A percentile compares a stretch with the other conserved stretches of the same genome.
Conservation (phyloP, 768 basidiomycete genomes). For the Lentinula detonsa region DNA sequence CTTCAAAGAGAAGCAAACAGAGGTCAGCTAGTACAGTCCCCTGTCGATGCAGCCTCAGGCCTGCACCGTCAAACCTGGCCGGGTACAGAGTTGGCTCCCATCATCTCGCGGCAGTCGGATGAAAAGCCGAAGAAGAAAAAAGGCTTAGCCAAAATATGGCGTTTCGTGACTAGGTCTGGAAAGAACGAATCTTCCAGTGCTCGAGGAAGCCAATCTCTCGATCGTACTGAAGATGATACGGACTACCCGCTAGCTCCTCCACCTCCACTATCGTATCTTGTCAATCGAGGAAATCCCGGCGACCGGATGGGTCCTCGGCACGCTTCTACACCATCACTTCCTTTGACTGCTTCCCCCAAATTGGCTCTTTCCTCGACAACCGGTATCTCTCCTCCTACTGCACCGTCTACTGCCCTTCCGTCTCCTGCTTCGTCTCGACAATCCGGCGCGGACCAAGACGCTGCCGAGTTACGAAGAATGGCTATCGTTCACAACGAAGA, state of each 20-base stretch:
- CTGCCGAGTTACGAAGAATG: slow-evolving; percentile 32
- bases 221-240: slow-evolving; percentile 47
- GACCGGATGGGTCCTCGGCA: slow-evolving; percentile 46
- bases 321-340: slow-evolving; percentile 65
- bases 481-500: slow-evolving; percentile 38
- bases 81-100: slow-evolving; percentile 25
- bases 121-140: slow-evolving; percentile 68
- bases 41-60: slow-evolving; percentile 28
- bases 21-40: slow-evolving; percentile 21
- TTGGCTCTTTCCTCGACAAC: slow-evolving; percentile 40
- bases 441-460: slow-evolving; percentile 52
- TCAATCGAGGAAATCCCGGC: slow-evolving; percentile 50
- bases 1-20: slow-evolving; percentile 59
- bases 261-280: slow-evolving; percentile 86
- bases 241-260: slow-evolving; percentile 82
- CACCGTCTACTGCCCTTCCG: slow-evolving; percentile 68
- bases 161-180: slow-evolving; percentile 57
- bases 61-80: slow-evolving; percentile 54
- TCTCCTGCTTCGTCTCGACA: slow-evolving; percentile 72
- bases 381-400: slow-evolving; percentile 70
- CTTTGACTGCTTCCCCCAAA: slow-evolving; percentile 53
- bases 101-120: slow-evolving; percentile 20
- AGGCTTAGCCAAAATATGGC: slow-evolving; percentile 78
- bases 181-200: slow-evolving; percentile 26
- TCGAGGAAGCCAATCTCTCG: slow-evolving; percentile 30